Base-by-base conservation (phyloP, 148 eudicot genomes). In the Chenopodium quinoa region DNA sequence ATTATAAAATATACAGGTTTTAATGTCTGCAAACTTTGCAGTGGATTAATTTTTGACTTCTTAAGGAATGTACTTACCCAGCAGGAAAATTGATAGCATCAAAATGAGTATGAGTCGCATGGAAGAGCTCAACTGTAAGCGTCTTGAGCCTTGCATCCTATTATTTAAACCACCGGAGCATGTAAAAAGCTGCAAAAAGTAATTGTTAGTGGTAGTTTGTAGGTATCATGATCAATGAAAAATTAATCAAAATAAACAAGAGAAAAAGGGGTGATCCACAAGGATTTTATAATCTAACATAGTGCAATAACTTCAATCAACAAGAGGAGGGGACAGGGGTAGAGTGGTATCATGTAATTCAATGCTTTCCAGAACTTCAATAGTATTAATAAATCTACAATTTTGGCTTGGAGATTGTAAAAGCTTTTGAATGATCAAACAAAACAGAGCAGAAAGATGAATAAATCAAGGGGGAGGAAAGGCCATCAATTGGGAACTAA, bases 61-160 rank as follows among this genome's bases (percentile, higher is more conserved):
- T 70, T 9, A 74, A 34, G 48, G 11, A 71, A 50, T 46, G 75
- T 48, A 70, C 91, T 88, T 87, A 94, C 98, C 98, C 75, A 92
- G 81, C 68, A 94, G 84, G 71, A 94, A 84, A 73, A 89, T 56
- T 58, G 93, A 83, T 69, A 92, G 85, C 89, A 90, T 87, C 79
- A 94, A 86, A 70, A 84, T 85, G 85, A 94, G 87, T 75, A 84
- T 80, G 73, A 89, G 87, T 58, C 84, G 91, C 52, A 91, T 73
- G 63, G 93, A 89, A 65, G 72, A 54, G 47, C 84, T 85, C 40
- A 86, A 81, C 60, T 86, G 90, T 76, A 86, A 63, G 37, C 78
- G 78, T 62, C 78, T 73, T 25, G 85, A 84, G 40, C 78, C 82
- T 75, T 87, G 91, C 79, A 88, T 23, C 77, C 86, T 91, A 78